These are phyloP conservation scores for Lyophyllum shimeji DNA, from an alignment of 768 basidiomycete genomes.

Conservation along the genomic window DNA sequence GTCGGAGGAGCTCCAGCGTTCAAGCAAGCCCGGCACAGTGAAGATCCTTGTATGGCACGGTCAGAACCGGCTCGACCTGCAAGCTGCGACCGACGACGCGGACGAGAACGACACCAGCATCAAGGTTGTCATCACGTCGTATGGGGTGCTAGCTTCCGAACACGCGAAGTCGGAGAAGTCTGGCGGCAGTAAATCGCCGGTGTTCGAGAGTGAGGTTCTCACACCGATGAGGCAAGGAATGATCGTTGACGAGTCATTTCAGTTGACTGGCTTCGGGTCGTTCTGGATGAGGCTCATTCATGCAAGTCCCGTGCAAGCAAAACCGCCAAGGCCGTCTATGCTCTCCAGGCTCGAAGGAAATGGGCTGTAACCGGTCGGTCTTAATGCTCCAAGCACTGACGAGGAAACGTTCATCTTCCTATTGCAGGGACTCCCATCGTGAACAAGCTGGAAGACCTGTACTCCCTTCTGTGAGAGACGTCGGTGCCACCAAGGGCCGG, in stretches of 20 bases:
- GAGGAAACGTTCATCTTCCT: not conserved
- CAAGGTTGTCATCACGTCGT: slow-evolving; percentile 88
- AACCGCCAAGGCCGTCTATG: slow-evolving; percentile 87
- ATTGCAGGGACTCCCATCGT: slow-evolving; percentile 85
- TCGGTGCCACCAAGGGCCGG: not conserved
- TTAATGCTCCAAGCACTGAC: not conserved
- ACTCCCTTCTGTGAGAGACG: slow-evolving; percentile 65
- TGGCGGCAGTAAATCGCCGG: slow-evolving; percentile 43
- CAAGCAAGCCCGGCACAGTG: slow-evolving; percentile 68
- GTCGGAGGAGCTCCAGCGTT: slow-evolving; percentile 89
- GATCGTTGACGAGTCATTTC: slow-evolving; percentile 1
- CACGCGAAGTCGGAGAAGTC: slow-evolving; percentile 69
- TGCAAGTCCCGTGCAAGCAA: slow-evolving; percentile 90
- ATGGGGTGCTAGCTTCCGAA: slow-evolving; percentile 89
- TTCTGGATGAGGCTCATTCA: slow-evolving; percentile 93
- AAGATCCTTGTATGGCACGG: slow-evolving; percentile 85
- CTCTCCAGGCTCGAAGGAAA: slow-evolving; percentile 70
- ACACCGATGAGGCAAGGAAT: not conserved
- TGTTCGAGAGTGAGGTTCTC: slow-evolving; percentile 64
- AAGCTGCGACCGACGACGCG: slow-evolving; percentile 53
- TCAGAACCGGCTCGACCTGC: slow-evolving; percentile 75
- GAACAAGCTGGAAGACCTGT: slow-evolving; percentile 89
- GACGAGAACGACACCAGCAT: slow-evolving; percentile 51
- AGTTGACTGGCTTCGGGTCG: slow-evolving; percentile 82
- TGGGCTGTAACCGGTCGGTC: slow-evolving; percentile 85